phyloP scores from a whole-genome alignment of 805 yeast genomes.

The Pichia deserticola region DNA sequence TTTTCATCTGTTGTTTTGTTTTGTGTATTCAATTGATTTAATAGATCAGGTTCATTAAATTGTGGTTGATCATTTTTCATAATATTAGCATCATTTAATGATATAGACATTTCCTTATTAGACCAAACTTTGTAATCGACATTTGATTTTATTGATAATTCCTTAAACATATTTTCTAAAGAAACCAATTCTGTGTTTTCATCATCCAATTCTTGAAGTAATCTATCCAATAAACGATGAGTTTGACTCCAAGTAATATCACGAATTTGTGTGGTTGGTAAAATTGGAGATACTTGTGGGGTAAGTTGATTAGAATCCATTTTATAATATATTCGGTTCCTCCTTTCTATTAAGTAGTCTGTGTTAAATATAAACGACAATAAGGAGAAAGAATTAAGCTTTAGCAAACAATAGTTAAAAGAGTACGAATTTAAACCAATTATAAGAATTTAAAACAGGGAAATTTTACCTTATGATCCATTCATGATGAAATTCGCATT shows the following conservation, averaged over 20 bases:
- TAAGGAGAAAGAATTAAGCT: no score
- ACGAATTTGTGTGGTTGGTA: constrained; percentile 2
- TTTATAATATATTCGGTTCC: no score
- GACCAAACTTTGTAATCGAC: constrained; percentile 5
- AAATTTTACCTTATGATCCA: no score
- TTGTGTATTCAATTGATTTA: not conserved
- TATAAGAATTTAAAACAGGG: no score
- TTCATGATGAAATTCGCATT: no score
- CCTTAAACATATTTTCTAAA: constrained; percentile 4
- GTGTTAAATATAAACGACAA: no score
- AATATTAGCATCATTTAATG: not conserved
- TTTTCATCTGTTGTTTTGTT: not conserved
- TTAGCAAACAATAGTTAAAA: no score
- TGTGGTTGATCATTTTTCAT: not conserved
- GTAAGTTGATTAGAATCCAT: not conserved
- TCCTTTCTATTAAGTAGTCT: no score
- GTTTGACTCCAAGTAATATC: constrained; percentile 16
- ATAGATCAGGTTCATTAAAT: not conserved
- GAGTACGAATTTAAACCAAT: no score
- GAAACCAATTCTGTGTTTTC: constrained; percentile 20
- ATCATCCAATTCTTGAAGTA: constrained; percentile 25
- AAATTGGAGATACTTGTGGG: not conserved
- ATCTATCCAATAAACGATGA: constrained; percentile 19
- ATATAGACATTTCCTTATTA: not conserved
- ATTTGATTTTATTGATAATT: constrained; percentile 4